Evolutionary conservation across 106 monocot genomes (phyloP).

Genomic region (Narthecium ossifragum): DNA sequence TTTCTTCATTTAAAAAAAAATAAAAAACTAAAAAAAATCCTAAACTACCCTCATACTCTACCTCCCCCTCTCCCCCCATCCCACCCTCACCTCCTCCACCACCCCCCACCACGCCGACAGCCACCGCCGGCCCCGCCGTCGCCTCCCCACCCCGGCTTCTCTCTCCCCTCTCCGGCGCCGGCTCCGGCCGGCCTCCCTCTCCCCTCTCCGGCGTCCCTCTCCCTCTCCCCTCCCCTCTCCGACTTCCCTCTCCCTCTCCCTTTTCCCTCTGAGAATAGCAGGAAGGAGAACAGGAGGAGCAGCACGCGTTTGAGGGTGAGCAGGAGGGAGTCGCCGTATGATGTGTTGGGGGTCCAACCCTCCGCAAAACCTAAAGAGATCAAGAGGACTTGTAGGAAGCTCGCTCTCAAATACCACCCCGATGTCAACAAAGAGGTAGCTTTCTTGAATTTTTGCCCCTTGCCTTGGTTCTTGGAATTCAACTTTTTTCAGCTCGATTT

Average conservation of each 20-base stretch:
- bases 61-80: too few relatives aligned
- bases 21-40: too few relatives aligned
- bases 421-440: conserved; percentile 98
- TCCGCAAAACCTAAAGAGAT: conserved; percentile 65
- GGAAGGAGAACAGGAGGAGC: conserved; percentile 8
- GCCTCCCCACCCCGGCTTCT: not conserved
- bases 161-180: not conserved
- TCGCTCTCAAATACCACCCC: conserved; percentile 94
- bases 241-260: not conserved
- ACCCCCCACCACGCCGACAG: too few relatives aligned
- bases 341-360: conserved; percentile 69
- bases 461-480: too few relatives aligned
- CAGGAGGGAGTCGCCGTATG: conserved; percentile 74
- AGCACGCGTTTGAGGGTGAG: conserved; percentile 23
- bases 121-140: too few relatives aligned
- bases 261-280: not conserved
- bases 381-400: conserved; percentile 80
- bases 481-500: too few relatives aligned
- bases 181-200: too few relatives aligned
- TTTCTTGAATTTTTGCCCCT: not conserved
- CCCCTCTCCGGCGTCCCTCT: not conserved
- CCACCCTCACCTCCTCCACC: too few relatives aligned
- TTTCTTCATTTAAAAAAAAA: too few relatives aligned
- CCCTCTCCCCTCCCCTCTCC: not conserved
- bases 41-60: too few relatives aligned